A percentile compares a stretch with the other conserved stretches of the same genome.
phyloP scores from a whole-genome alignment of 1,139 yeast genomes.

The Citeromyces siamensis region DNA sequence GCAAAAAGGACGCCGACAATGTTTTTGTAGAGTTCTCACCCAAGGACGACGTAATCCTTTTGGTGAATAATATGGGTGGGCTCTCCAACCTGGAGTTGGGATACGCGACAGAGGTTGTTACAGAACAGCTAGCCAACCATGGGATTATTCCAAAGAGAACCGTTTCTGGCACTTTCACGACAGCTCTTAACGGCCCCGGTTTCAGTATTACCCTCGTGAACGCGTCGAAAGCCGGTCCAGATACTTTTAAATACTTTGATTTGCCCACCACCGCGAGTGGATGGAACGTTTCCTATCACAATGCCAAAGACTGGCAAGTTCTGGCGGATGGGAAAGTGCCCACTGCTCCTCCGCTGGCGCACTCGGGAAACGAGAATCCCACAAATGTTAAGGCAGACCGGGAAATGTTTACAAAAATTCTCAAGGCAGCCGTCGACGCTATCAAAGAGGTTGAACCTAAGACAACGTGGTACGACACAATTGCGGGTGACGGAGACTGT shows the following conservation, averaged over 20 bases:
- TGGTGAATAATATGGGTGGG: slow-evolving; percentile 41
- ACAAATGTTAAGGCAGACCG: slow-evolving; percentile 23
- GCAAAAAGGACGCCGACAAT: slow-evolving; percentile 23
- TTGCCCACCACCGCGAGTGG: slow-evolving; percentile 25
- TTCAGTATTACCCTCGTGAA: slow-evolving; percentile 36
- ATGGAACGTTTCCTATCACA: slow-evolving; percentile 20
- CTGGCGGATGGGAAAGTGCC: slow-evolving; percentile 8
- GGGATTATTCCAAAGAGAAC: slow-evolving; percentile 28
- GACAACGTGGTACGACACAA: slow-evolving; percentile 35
- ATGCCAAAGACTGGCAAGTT: slow-evolving; percentile 10
- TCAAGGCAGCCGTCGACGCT: slow-evolving; percentile 24
- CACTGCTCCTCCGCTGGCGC: slow-evolving; percentile 1
- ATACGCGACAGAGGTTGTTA: slow-evolving; percentile 16
- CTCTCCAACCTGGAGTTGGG: slow-evolving; percentile 31
- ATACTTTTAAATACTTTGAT: slow-evolving; percentile 26
- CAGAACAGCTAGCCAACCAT: slow-evolving; percentile 23
- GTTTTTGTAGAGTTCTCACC: slow-evolving; percentile 27
- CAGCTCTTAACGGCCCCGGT: slow-evolving; percentile 39
- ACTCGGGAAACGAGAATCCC: not conserved
- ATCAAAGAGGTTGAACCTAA: slow-evolving; percentile 28
- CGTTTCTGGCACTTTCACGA: slow-evolving; percentile 33
- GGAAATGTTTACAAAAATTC: slow-evolving; percentile 18
- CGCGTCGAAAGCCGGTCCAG: slow-evolving; percentile 23
- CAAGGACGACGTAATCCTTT: slow-evolving; percentile 26
- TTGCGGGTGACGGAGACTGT: slow-evolving; percentile 42